phyloP scores from a whole-genome alignment of 768 basidiomycete genomes.

The Albatrellus ellisii region DNA sequence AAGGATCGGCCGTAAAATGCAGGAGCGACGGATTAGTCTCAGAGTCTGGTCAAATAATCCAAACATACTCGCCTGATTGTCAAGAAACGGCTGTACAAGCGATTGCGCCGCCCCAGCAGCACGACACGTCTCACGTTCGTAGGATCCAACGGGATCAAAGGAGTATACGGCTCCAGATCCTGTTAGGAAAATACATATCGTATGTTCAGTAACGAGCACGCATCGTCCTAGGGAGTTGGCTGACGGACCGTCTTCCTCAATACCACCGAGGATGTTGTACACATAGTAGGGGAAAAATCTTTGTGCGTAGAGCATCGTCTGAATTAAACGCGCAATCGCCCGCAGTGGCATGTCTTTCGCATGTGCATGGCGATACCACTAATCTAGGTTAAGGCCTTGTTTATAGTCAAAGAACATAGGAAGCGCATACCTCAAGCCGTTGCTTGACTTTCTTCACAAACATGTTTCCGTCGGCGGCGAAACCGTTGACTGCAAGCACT shows the following conservation, averaged over 20 bases:
- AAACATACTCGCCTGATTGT: constrained; percentile 74
- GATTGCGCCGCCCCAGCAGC: constrained; percentile 93
- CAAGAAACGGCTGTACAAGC: constrained; percentile 93
- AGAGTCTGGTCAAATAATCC: background rate
- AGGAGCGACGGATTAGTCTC: background rate
- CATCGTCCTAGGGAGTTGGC: constrained; percentile 5
- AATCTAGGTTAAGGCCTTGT: background rate
- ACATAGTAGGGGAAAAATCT: constrained; percentile 99
- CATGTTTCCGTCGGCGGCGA: constrained; percentile 94
- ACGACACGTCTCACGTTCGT: constrained; percentile 93
- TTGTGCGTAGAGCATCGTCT: constrained; percentile 93
- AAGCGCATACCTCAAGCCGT: constrained; percentile 69
- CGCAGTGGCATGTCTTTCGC: constrained; percentile 95
- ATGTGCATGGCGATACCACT: constrained; percentile 99
- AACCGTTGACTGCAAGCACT: constrained; percentile 91
- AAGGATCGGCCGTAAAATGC: constrained; percentile 26
- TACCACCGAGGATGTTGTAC: constrained; percentile 91
- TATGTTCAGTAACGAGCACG: constrained; percentile 6
- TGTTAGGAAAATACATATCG: constrained; percentile 18
- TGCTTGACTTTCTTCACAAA: constrained; percentile 96
- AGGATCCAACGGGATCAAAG: constrained; percentile 98
- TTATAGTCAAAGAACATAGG: background rate
- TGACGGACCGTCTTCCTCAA: constrained; percentile 84
- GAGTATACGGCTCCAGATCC: constrained; percentile 97
- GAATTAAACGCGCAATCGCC: constrained; percentile 94